A percentile compares a stretch with the other conserved stretches of the same genome.
Evolutionary conservation across 352 stramenopile genomes (phyloP).

Genomic region (Phytophthora litchii): DNA sequence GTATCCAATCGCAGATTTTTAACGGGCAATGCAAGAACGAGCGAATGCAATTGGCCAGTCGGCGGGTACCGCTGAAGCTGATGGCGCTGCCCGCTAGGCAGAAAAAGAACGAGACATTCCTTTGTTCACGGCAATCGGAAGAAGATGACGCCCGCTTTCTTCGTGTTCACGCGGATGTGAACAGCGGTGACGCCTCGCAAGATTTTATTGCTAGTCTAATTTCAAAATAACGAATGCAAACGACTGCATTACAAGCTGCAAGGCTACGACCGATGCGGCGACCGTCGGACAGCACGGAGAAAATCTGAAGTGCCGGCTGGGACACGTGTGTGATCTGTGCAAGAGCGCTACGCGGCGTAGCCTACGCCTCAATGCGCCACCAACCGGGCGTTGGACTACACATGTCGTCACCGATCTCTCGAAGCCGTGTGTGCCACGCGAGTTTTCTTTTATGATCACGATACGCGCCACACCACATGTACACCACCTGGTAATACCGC

Average conservation of each 20-base stretch:
- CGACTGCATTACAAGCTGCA: slow-evolving; percentile 1
- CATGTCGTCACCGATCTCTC: neutral
- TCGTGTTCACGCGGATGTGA: neutral
- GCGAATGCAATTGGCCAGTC: slow-evolving; percentile 4
- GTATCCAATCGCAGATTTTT: slow-evolving; percentile 28
- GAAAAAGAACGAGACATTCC: slow-evolving; percentile 14
- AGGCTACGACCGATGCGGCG: slow-evolving; percentile 28
- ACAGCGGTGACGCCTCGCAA: too few species aligned
- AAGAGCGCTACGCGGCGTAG: slow-evolving; percentile 14
- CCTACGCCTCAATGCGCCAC: slow-evolving; percentile 4
- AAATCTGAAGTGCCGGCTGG: slow-evolving; percentile 25
- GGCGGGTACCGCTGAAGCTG: slow-evolving; percentile 8
- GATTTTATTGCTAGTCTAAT: too few species aligned
- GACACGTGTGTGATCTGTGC: slow-evolving; percentile 15
- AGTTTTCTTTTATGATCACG: slow-evolving; percentile 21
- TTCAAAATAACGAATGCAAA: neutral
- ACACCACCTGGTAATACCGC: slow-evolving; percentile 21
- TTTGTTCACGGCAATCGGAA: slow-evolving; percentile 17
- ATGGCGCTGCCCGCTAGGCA: slow-evolving; percentile 3
- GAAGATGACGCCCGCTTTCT: slow-evolving; percentile 16
- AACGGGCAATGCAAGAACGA: neutral
- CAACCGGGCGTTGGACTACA: neutral
- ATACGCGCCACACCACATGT: slow-evolving; percentile 12
- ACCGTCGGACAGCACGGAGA: slow-evolving; percentile 3
- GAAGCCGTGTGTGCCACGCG: slow-evolving; percentile 11